Evolutionary conservation across 805 yeast genomes (phyloP), one percentile per base, ranked within the genome.

Genomic region (Candida tallmaniae): DNA sequence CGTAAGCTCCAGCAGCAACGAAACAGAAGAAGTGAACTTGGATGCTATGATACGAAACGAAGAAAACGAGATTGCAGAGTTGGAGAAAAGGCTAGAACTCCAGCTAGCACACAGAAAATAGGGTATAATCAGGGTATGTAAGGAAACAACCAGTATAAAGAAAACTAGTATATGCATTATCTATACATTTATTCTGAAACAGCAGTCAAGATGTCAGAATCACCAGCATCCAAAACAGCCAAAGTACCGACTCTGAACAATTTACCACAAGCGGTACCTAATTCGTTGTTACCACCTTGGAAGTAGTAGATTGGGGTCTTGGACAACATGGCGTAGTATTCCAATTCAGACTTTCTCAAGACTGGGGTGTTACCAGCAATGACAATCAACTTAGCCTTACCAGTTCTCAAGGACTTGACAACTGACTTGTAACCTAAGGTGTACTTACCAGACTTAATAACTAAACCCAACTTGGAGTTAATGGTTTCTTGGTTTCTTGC

Each of bases 221-320:
- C 99, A 89, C 99, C 99, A 60, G 96, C 96, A 62, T 93, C 98
- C 63, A 90, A 76, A 61, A 93, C 71, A 62, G 97, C 77, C 62
- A 93, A 76, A 64, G 89, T 90, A 79, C 97, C 97, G 60, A 93
- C 97, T 79, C 97, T 87, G 96, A 93, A 93, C 65, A 93, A 87
- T 76, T 86, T 90, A 89, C 99, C 99, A 77, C 96, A 90, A 59
- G 96, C 96, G 60, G 99, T 93, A 80, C 97, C 97, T 67, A 90
- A 86, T 78, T 90, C 97, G 77, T 90, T 90, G 96, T 90, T 90
- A 73, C 96, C 95, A 80, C 97, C 97, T 75, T 83, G 93, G 95
- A 89, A 93, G 89, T 89, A 94, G 93, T 90, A 89, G 53, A 81
- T 83, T 65, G 78, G 79, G 69, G 96, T 85, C 86, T 89, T 90